Base-by-base conservation (phyloP, 805 yeast species). In the Teunomyces panamensis region DNA sequence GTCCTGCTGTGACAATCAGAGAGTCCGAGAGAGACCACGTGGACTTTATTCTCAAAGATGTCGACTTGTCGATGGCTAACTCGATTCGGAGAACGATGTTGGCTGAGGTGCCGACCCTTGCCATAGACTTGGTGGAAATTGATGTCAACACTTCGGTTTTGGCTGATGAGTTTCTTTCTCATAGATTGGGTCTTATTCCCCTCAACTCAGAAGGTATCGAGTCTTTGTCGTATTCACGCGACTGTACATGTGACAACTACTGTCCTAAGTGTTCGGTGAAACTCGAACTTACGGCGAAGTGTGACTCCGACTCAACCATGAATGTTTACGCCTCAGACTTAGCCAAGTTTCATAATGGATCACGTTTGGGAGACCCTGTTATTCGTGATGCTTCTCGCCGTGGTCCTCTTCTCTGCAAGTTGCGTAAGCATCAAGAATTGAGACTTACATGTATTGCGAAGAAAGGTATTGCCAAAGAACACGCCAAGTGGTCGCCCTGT, bases 401-500 rank as follows among this genome's bases (percentile, higher is more conserved):
- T 53, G 99, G 99, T 47, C 87, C 92, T n/a, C 69, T 94, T 47
- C 82, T 94, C 56, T 89, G 96, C 70, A 90, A 92, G 67, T 77
- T 94, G 57, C 82, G 96, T 65, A 87, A 87, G 63, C 92, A 90
- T 59, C 99, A 94, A 72, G 97, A 92, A 64, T 75, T 94, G 57
- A 81, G 85, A 56, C 72, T 94, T 50, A 84, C 85, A 56, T 94
- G 99, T 70, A 86, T 94, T 53, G 99, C 99, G 47, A 94, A 94
- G 69, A 94, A 94, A 73, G 99, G 98, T 39, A 90, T 90, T 49
- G 88, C 96, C 43, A 91, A 91, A 65, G 99, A 94, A 65, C 99
- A 94, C 64, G 97, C 99, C 43, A 94, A 94, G 63, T 94, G 99
- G 99, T 85, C 94, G 5, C 97, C 99, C 9, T 87, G 96, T 56